Evolutionary conservation across 306 rosid genomes (phyloP).

Genomic region (Pterocarpus macrocarpus): DNA sequence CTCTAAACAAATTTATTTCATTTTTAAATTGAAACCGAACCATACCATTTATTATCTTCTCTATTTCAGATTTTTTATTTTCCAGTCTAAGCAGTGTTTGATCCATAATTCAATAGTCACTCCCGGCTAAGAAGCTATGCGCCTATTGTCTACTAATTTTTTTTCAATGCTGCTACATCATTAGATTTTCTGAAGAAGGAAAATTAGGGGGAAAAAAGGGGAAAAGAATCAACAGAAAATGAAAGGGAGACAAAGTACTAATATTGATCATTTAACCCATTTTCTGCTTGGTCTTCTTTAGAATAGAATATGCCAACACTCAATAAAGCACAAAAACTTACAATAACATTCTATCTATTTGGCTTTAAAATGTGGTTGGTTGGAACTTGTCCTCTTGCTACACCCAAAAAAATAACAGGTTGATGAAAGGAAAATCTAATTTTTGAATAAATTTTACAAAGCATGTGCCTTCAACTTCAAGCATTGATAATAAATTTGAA

Average conservation of each 20-base stretch:
- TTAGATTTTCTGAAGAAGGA: not conserved
- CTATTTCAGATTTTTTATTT: too few relatives aligned
- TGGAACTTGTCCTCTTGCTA: conserved; percentile 45
- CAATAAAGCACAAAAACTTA: conserved; percentile 51
- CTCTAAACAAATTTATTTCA: too few relatives aligned
- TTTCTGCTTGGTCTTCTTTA: conserved; percentile 36
- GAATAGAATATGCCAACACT: conserved; percentile 37
- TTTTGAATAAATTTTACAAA: conserved; percentile 57
- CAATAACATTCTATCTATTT: conserved; percentile 50
- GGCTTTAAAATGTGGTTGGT: conserved; percentile 49
- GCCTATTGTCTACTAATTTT: too few relatives aligned
- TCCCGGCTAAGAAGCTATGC: too few relatives aligned
- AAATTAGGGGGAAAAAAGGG: not conserved
- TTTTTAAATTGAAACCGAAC: too few relatives aligned
- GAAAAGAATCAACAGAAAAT: conserved; percentile 11
- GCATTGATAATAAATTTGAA: conserved; percentile 48
- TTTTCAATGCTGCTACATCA: not conserved
- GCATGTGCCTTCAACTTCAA: conserved; percentile 48
- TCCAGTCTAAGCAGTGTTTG: too few relatives aligned
- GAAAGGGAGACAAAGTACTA: conserved; percentile 17
- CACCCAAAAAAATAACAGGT: conserved; percentile 46
- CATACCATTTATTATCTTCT: too few relatives aligned
- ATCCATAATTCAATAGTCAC: too few relatives aligned
- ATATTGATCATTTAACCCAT: conserved; percentile 36
- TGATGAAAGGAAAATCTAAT: conserved; percentile 49